Evolutionary conservation across 176 grass and related monocot genomes (phyloP).

Genomic region (Themeda triandra): DNA sequence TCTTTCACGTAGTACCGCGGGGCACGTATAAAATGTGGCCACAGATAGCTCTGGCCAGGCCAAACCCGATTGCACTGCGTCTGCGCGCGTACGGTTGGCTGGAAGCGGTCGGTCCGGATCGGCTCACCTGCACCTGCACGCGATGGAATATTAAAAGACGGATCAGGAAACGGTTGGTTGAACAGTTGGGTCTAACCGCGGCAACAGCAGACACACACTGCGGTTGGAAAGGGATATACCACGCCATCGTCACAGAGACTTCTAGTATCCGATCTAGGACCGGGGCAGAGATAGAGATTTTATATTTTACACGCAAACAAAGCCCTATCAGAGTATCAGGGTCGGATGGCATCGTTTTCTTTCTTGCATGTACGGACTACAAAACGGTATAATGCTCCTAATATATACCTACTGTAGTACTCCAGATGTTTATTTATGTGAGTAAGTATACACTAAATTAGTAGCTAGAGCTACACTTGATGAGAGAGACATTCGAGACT

Average conservation of each 20-base stretch:
- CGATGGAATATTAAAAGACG: neutral
- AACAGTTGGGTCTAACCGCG: constrained; percentile 20
- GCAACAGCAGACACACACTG: neutral
- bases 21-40: too few species aligned
- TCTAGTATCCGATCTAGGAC: too few species aligned
- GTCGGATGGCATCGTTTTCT: neutral
- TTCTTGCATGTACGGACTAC: too few species aligned
- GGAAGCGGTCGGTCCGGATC: neutral
- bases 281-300: too few species aligned
- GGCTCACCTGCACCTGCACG: constrained; percentile 9
- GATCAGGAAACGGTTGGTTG: constrained; percentile 40
- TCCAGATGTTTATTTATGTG: neutral
- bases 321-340: neutral
- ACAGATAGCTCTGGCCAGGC: too few species aligned
- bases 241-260: neutral
- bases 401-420: neutral
- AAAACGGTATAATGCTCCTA: neutral
- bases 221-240: neutral
- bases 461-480: too few species aligned
- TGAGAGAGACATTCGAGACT: too few species aligned
- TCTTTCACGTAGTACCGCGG: too few species aligned
- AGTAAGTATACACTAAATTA: too few species aligned
- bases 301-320: neutral
- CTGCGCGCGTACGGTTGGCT: too few species aligned
- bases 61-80: too few species aligned